Conservation (phyloP, 2,329 filamentous ascomycete genomes). For the Pestalotiopsis sp. region DNA sequence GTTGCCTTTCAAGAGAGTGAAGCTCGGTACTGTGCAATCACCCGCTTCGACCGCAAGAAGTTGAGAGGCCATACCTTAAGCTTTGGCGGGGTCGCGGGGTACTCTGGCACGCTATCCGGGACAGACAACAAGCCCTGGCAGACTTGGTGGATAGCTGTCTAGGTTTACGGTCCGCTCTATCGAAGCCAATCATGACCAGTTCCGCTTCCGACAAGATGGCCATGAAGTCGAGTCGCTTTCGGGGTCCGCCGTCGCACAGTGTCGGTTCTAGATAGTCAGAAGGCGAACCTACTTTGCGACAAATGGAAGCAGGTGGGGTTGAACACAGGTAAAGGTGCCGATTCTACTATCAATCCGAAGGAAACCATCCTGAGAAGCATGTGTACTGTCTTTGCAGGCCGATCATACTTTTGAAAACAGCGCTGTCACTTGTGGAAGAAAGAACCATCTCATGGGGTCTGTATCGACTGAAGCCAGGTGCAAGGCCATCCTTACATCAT, state of each 20-base stretch:
- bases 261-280: not conserved
- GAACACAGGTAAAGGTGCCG: not conserved
- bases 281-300: not conserved
- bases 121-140: not conserved
- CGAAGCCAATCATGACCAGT: constrained; percentile 1
- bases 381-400: not conserved
- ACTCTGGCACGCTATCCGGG: not conserved
- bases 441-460: not conserved
- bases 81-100: not conserved
- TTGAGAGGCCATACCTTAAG: not conserved
- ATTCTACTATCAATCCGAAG: not conserved
- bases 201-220: constrained; percentile 3
- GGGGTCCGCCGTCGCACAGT: constrained; percentile 1
- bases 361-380: not conserved
- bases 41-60: too few species aligned
- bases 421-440: not conserved
- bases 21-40: too few species aligned
- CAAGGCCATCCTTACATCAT: constrained; percentile 18
- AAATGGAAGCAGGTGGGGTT: not conserved
- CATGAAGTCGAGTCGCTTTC: not conserved
- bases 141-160: not conserved
- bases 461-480: constrained; percentile 3
- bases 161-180: constrained; percentile 3
- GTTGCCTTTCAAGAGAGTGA: not conserved
- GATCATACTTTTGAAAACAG: not conserved